Evolutionary conservation across 1,284 basidiomycete genomes (phyloP), one percentile per base, ranked within the genome.

Genomic region (Veloboletus limbatus): DNA sequence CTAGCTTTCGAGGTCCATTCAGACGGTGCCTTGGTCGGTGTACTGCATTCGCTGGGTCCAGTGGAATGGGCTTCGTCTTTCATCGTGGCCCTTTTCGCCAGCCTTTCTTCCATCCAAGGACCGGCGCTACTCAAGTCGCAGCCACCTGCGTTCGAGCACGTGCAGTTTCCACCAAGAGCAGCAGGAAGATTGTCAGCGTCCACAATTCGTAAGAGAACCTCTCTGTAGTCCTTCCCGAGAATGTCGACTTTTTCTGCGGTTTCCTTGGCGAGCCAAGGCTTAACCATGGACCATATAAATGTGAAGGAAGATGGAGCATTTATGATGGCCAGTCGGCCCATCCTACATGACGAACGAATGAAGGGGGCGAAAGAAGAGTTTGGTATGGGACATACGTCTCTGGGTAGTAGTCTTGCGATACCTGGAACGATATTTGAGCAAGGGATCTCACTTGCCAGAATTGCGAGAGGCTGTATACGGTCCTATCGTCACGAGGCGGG

Each of bases 401-500:
- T 2, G 85, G 85, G 53, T 76, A 86, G 62, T 84, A 87, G 57
- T 85, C 83, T 63, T 88, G 85, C 2, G 84, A 85, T 40, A 88
- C 71, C 55, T 86, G 81, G 64, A 88, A 84, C 4, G 79, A 78
- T 39, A 65, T 67, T 33, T 77, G 70, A 24, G 74, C 74, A 14
- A 87, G 68, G 37, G 71, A 69, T 62, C 82, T 85, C 70, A 85
- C 80, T 57, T 85, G 78, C 85, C 85, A 88, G 57, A 87, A 88
- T 55, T 85, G 79, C 40, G 69, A 66, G 37, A 86, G 60, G 13
- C 84, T 85, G 37, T 24, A 10, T 14, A n/a, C 14, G 30, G 24
- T 30, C 28, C 26, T 34, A 20, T 44, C 37, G 25, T 30, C 37
- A 43, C 10, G n/a, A 20, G 24, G 24, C 8, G 20, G 2, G 18